Conservation (phyloP, 768 basidiomycete genomes). For the Infundibulicybe gibba region DNA sequence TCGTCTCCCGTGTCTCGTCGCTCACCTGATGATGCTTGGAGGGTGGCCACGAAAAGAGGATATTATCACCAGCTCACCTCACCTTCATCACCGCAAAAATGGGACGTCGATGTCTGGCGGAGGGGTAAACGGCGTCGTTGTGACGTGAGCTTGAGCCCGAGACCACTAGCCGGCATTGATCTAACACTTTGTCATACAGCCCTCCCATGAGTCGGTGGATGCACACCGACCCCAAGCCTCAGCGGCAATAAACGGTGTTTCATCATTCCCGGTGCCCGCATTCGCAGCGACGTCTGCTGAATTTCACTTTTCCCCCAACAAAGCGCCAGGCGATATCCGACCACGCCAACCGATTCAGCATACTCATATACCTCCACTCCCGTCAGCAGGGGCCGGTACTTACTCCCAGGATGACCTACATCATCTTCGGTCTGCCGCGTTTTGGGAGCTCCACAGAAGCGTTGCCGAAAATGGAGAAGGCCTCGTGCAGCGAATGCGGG, state of each 20-base stretch:
- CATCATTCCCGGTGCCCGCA: slow-evolving; percentile 16
- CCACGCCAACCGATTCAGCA: slow-evolving; percentile 16
- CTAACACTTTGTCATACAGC: slow-evolving; percentile 8
- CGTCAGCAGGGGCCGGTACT: slow-evolving; percentile 8
- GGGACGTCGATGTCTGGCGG: slow-evolving; percentile 51
- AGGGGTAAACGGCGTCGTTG: slow-evolving; percentile 52
- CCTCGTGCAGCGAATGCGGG: slow-evolving; percentile 69
- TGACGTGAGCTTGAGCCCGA: slow-evolving; percentile 39
- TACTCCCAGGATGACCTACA: slow-evolving; percentile 27
- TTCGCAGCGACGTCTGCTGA: slow-evolving; percentile 49
- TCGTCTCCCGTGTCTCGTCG: slow-evolving; percentile 28
- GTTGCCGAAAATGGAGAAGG: slow-evolving; percentile 64
- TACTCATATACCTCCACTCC: no score
- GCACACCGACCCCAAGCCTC: no score
- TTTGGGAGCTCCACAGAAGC: slow-evolving; percentile 60
- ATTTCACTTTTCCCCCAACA: slow-evolving; percentile 39
- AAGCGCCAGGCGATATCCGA: slow-evolving; percentile 8
- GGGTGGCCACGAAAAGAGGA: slow-evolving; percentile 45
- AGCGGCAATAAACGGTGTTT: slow-evolving; percentile 13
- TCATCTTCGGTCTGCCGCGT: slow-evolving; percentile 57
- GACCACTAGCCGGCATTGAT: slow-evolving; percentile 3
- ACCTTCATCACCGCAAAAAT: slow-evolving; percentile 35
- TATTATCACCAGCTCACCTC: slow-evolving; percentile 33
- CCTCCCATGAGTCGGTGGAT: slow-evolving; percentile 17
- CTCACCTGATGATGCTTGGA: slow-evolving; percentile 33